Evolutionary conservation across 1,284 basidiomycete species (phyloP), one percentile per base, ranked within the genome.

Genomic region (Naganishia sp.): DNA sequence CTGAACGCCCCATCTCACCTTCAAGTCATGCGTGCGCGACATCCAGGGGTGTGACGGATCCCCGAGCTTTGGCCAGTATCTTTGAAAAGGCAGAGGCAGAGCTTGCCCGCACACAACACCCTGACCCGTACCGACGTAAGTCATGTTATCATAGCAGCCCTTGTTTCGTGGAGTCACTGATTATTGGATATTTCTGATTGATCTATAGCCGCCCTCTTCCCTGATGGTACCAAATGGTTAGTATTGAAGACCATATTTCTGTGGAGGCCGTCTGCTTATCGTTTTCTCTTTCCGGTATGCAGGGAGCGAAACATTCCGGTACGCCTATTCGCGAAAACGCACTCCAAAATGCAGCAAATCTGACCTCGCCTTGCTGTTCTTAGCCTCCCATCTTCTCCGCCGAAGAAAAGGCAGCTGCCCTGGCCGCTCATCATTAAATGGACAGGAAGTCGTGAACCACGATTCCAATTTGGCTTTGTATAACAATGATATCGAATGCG

Each of bases 101-200:
- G 36, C 82, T 96, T 36, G 87, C 86, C 16, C 80, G 79, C 39
- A 84, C 81, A 73, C 82, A 82, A 70, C 94, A 97, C 78, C 94
- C 93, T 13, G 94, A 96, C 80, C 94, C 94, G 57, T 93, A 94
- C 80, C 88, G 89, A 79, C 82, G 94, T 96, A 80, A 81, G 86
- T 84, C 33, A 25, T 21, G 15, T 21, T 18, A 16, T 33, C 49
- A 23, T 42, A 16, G 21, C 36, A 9, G 21, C 18, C 39, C 25
- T 39, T 25, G n/a, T 18, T 36, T 56, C 46, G 69, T 43, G 70
- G 70, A 55, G 63, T 70, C 54, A 49, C 56, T 65, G 5, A 36
- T 28, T 11, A 42, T 25, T 9, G 15, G 16, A 21, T 65, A 11
- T 55, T 21, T 25, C 21, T 21, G 16, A 6, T 16, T 2, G 31